A percentile compares a stretch with the other conserved stretches of the same genome.
Evolutionary conservation across 2,329 filamentous ascomycete genomes (phyloP).

Genomic region (Fusarium denticulatum): DNA sequence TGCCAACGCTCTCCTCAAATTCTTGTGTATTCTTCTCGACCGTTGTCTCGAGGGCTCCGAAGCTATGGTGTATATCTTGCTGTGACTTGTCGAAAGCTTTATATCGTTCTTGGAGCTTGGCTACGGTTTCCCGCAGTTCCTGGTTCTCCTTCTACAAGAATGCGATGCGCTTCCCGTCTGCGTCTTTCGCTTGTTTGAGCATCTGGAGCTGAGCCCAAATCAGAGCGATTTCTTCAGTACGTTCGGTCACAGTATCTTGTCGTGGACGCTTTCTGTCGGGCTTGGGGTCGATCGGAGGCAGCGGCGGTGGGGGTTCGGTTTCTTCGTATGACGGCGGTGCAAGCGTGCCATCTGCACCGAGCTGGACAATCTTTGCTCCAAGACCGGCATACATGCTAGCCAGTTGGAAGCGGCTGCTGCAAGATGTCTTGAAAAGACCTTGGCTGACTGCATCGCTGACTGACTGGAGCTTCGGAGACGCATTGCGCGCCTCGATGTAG

Average conservation of each 20-base stretch:
- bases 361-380: constrained; percentile 15
- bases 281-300: background rate
- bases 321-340: constrained; percentile 4
- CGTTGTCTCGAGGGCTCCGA: background rate
- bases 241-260: background rate
- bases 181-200: background rate
- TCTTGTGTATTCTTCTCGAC: background rate
- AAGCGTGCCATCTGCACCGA: background rate
- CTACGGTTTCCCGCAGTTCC: background rate
- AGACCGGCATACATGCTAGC: constrained; percentile 23
- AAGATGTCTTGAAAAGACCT: background rate
- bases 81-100: background rate
- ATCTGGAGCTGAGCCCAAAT: background rate
- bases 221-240: background rate
- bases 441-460: constrained; percentile 7
- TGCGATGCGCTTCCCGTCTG: background rate
- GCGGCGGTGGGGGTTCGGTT: background rate
- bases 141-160: background rate
- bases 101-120: background rate
- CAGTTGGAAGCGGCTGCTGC: constrained; percentile 6
- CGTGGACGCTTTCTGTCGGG: constrained; percentile 9
- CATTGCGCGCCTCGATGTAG: constrained; percentile 10
- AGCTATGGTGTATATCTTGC: background rate
- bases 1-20: background rate
- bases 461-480: background rate